Evolutionary conservation across 768 basidiomycete genomes (phyloP), one percentile per base, ranked within the genome.

Genomic region (Boletales sp.): DNA sequence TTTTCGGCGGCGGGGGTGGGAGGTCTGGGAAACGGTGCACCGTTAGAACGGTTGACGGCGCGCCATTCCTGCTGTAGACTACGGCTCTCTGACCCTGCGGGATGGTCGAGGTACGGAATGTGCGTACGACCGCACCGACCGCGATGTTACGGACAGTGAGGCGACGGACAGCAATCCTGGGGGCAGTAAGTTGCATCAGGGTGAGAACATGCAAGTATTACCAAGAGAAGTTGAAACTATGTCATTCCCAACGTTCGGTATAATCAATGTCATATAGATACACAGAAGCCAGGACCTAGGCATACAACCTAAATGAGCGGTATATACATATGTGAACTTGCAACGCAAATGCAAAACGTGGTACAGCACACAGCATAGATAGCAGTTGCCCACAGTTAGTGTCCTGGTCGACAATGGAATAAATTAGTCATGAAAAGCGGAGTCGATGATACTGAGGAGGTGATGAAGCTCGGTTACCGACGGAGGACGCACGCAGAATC

Each of bases 11-110:
- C 2, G 88, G 86, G 0, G 75, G 60, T 8, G 80, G 72, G 10
- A 84, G 72, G 2, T 73, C 52, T 0, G 79, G 78, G 57, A 79
- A 82, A 1, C 78, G 75, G 38, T 80, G 52, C 3, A 75, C 73
- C 8, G 66, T 70, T 41, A 92, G 72, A 32, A 87, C 86, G n/a
- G 76, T 63, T 11, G 74, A 54, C 4, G 88, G 86, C 40, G 80
- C 73, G 31, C 90, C 90, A 56, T 75, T 76, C 30, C 72, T 57
- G 1, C 74, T 65, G 68, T 87, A 91, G 39, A 85, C 76, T 38
- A 90, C 67, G 10, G 87, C 87, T 51, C 87, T 81, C 63, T 80
- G 77, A 39, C 71, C 61, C 10, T 48, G 57, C 18, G 45, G 19
- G 41, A 61, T 34, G 1, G 68, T 59, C 2, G 76, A 67, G 8